Base-by-base conservation (phyloP, 108 stramenopile genomes). In the Poteriospumella lacustris region DNA sequence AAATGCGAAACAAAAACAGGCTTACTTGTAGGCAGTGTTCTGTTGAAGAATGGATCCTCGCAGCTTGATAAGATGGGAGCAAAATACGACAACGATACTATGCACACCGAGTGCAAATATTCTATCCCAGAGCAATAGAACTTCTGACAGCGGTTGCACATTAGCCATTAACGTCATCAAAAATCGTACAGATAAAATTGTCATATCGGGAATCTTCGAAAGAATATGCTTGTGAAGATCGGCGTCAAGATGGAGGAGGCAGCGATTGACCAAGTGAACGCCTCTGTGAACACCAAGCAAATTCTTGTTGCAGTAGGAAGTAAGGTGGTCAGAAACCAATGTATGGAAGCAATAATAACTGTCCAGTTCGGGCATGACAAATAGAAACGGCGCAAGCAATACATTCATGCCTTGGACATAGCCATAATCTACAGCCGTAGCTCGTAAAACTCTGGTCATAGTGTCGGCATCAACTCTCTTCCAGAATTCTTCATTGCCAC, bases 341-440 rank as follows among this genome's bases (percentile, higher is more conserved):
- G 12, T 5, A 42, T 24, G 12, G 33, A 34, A 73, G 24, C 70
- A 44, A 52, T 44, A 29, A 38, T 42, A 73, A 73, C 44, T 56
- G 42, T 73, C 70, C 9, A 42, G 9, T 38, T 73, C 70, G 9
- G 70, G 41, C 70, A 73, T 73, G 31, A 73, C 29, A 73, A 73
- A 34, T 12, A 73, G 36, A 24, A 73, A 73, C 3, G 70, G 70
- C 9, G 12, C 70, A 12, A 56, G 33, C 5, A 73, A 24, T 12
- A 73, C 70, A 73, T 73, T 73, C 70, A 73, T 73, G 9, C 70
- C 70, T 73, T 73, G 70, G 28, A 73, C 70, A 38, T 73, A 73
- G 19, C 70, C 70, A 73, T 73, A 28, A 73, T 44, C 47, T 56
- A 19, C 47, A 12, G 70, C 5, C 5, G 36, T 52, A 5, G 47